Conservation (phyloP, 1,139 yeast species). For the Lodderomyces parapsilosis region DNA sequence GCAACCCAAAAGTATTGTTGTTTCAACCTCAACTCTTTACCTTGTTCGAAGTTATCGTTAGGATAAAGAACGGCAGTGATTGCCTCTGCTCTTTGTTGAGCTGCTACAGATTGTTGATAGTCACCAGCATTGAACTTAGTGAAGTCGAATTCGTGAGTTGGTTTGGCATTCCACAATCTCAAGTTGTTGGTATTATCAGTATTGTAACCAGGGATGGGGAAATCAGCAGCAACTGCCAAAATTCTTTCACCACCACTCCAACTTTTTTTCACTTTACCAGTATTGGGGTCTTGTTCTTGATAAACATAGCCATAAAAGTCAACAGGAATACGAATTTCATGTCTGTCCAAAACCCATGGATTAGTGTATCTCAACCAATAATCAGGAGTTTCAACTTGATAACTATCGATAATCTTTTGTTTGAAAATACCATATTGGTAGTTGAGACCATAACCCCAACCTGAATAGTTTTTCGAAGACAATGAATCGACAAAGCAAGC, state of each 20-base stretch:
- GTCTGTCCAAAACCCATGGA: constrained; percentile 91
- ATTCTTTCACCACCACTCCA: constrained; percentile 93
- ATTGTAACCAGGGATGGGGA: constrained; percentile 90
- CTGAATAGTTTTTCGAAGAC: constrained; percentile 83
- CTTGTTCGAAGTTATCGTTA: constrained; percentile 86
- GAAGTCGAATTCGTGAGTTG: constrained; percentile 90
- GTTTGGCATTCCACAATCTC: constrained; percentile 88
- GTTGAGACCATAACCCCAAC: constrained; percentile 96
- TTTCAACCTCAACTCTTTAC: constrained; percentile 88
- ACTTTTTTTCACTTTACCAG: constrained; percentile 50
- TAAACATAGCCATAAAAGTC: constrained; percentile 86
- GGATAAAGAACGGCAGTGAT: constrained; percentile 92
- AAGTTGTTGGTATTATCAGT: constrained; percentile 84
- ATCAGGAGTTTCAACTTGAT: constrained; percentile 92
- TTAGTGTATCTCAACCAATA: constrained; percentile 86
- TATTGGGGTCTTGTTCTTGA: constrained; percentile 56
- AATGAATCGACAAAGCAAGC: constrained; percentile 92
- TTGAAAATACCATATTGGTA: constrained; percentile 93
- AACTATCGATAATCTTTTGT: constrained; percentile 87
- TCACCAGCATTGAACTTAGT: constrained; percentile 91
- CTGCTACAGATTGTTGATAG: constrained; percentile 77
- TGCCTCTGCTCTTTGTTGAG: constrained; percentile 87
- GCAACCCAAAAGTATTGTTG: constrained; percentile 98
- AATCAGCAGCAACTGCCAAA: constrained; percentile 88
- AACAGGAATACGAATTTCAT: constrained; percentile 88